Evolutionary conservation across 1,284 basidiomycete species (phyloP).

Genomic region (Apiotrichum akiyoshidainum): DNA sequence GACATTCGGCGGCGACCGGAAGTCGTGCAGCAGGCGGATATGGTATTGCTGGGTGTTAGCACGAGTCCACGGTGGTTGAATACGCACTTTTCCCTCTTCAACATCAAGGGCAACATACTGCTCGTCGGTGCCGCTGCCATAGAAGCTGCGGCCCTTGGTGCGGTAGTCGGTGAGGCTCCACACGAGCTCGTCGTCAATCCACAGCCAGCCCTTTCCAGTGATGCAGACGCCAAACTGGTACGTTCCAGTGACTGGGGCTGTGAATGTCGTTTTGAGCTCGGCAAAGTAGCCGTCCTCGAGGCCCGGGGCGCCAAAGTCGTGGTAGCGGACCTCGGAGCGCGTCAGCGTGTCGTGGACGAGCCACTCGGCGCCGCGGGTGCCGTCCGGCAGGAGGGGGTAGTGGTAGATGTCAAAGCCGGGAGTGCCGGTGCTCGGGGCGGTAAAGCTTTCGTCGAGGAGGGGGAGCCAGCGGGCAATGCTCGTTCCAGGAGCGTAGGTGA

Average conservation of each 20-base stretch:
- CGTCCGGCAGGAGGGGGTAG: constrained; percentile 22
- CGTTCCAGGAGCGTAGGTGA: constrained; percentile 52
- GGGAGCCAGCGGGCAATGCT: constrained; percentile 24
- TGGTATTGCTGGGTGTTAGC: constrained; percentile 20
- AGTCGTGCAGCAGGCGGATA: constrained; percentile 29
- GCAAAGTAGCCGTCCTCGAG: constrained; percentile 15
- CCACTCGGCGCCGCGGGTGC: constrained; percentile 13
- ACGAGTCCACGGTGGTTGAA: not conserved
- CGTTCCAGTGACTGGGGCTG: constrained; percentile 25
- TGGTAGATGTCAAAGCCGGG: constrained; percentile 20
- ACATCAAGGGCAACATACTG: constrained; percentile 33
- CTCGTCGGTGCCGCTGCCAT: constrained; percentile 55
- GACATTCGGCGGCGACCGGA: constrained; percentile 12
- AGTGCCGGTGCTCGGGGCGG: constrained; percentile 17
- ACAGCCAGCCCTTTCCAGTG: constrained; percentile 51
- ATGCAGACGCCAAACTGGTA: constrained; percentile 30
- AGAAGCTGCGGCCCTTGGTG: constrained; percentile 24
- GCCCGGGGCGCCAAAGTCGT: not conserved
- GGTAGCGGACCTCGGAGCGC: not conserved
- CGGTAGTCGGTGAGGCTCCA: constrained; percentile 64
- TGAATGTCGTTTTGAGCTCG: constrained; percentile 25
- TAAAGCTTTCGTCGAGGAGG: constrained; percentile 26
- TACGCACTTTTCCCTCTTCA: constrained; percentile 36
- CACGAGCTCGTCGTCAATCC: constrained; percentile 58
- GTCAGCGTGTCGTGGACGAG: constrained; percentile 7